A percentile compares a stretch with the other conserved stretches of the same genome.
Evolutionary conservation across 169 alveolate genomes (phyloP).

Genomic region (Blepharisma undulans): DNA sequence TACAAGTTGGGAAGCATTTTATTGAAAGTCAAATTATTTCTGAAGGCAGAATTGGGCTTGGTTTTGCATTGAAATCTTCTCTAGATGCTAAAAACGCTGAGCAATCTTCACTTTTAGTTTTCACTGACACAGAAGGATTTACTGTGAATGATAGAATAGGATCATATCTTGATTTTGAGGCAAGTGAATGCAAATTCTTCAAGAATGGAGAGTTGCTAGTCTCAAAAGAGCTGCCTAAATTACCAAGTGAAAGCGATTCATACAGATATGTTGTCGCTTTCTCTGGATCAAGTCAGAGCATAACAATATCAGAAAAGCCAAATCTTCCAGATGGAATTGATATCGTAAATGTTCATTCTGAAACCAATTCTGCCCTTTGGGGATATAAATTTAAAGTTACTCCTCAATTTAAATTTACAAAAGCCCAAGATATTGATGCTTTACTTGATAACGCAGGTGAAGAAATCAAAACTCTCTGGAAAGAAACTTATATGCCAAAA

Average conservation of each 20-base stretch:
- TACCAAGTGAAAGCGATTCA: neutral
- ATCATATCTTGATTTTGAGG: neutral
- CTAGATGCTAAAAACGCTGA: neutral
- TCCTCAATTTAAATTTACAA: neutral
- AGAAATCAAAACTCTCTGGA: neutral
- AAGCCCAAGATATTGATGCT: neutral
- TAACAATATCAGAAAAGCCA: neutral
- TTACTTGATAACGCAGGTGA: neutral
- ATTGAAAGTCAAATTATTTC: neutral
- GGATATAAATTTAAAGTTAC: conserved; percentile 27
- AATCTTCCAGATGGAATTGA: neutral
- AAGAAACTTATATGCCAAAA: neutral
- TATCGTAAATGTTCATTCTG: neutral
- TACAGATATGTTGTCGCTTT: neutral
- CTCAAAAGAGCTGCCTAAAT: neutral
- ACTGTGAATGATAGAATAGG: neutral
- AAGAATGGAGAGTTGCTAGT: neutral
- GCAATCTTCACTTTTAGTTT: neutral
- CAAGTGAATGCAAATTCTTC: neutral
- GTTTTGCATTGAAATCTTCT: neutral
- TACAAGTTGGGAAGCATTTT: neutral
- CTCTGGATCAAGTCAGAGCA: neutral
- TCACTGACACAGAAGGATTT: neutral
- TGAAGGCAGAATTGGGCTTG: neutral
- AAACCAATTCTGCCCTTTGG: neutral